Evolutionary conservation across 108 stramenopile species (phyloP).

Genomic region (Pseudonitzschia delicatissima): DNA sequence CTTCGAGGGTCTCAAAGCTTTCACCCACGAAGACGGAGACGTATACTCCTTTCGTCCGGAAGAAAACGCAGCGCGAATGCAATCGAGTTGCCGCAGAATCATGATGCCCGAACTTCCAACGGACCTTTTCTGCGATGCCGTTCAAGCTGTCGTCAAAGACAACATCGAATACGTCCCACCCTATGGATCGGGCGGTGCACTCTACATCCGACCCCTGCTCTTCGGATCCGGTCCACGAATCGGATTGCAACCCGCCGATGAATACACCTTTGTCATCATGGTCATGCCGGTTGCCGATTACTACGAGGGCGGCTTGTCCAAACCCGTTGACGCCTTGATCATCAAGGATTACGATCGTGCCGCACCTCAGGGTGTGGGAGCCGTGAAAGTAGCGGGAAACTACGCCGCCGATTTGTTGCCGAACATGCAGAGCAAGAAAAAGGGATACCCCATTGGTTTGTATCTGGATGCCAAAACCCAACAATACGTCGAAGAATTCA

Average conservation of each 20-base stretch:
- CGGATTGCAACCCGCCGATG: conserved; percentile 96
- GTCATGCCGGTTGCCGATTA: conserved; percentile 97
- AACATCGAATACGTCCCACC: conserved; percentile 98
- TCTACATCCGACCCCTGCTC: conserved; percentile 95
- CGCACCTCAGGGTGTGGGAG: conserved; percentile 95
- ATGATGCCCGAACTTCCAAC: conserved; percentile 89
- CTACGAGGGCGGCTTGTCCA: conserved; percentile 94
- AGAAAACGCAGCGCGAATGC: conserved; percentile 91
- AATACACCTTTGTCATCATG: conserved; percentile 93
- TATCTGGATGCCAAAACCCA: conserved; percentile 95
- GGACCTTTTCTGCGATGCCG: conserved; percentile 90
- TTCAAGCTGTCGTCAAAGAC: conserved; percentile 81
- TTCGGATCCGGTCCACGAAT: conserved; percentile 95
- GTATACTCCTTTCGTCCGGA: conserved; percentile 96
- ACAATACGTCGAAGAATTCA: conserved; percentile 93
- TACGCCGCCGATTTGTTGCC: conserved; percentile 98
- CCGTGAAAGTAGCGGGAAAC: conserved; percentile 97
- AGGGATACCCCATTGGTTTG: conserved; percentile 94
- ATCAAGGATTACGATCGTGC: conserved; percentile 96
- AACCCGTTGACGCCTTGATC: conserved; percentile 87
- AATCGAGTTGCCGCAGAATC: conserved; percentile 75
- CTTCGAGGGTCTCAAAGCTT: conserved; percentile 99
- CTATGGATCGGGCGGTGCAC: conserved; percentile 89
- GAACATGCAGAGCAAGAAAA: conserved; percentile 93
- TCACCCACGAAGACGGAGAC: conserved; percentile 87